phyloP scores from a whole-genome alignment of 1,139 yeast species.

The Pneumocystis jirovecii region DNA sequence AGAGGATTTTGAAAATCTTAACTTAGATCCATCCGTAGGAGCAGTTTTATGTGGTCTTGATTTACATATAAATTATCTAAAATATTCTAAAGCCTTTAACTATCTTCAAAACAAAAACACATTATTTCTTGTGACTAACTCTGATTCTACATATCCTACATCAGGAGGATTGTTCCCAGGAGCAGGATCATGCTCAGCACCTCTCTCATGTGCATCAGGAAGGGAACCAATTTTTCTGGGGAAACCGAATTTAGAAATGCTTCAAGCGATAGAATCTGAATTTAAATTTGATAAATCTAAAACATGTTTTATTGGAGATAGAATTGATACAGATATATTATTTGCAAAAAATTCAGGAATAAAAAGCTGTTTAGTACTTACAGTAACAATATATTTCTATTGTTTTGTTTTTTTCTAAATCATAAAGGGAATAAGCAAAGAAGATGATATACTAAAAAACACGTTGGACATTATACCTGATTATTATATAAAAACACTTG shows the following conservation, averaged over 20 bases:
- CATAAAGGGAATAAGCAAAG: conserved; percentile 59
- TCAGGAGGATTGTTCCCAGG: conserved; percentile 80
- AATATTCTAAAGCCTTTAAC: conserved; percentile 67
- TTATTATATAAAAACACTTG: conserved; percentile 56
- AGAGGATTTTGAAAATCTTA: conserved; percentile 18
- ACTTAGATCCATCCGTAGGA: conserved; percentile 26
- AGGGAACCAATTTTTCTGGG: conserved; percentile 74
- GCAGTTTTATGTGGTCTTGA: conserved; percentile 86
- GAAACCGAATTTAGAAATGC: conserved; percentile 79
- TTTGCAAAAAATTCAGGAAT: conserved; percentile 82
- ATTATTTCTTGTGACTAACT: conserved; percentile 84
- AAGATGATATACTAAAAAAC: conserved; percentile 36
- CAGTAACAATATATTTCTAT: conserved; percentile 20
- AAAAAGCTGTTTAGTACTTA: conserved; percentile 66
- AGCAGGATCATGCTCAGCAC: conserved; percentile 81
- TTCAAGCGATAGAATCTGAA: conserved; percentile 71
- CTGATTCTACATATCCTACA: conserved; percentile 85
- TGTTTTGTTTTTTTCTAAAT: background rate
- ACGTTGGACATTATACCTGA: conserved; percentile 42
- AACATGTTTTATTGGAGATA: conserved; percentile 89
- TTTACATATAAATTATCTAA: conserved; percentile 58
- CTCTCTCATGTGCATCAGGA: conserved; percentile 62
- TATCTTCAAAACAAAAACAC: conserved; percentile 55
- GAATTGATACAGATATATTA: conserved; percentile 85
- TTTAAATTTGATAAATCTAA: conserved; percentile 42